A percentile compares a stretch with the other conserved stretches of the same genome.
phyloP scores from a whole-genome alignment of 306 rosid genomes.

The Casuarina cunninghamiana region DNA sequence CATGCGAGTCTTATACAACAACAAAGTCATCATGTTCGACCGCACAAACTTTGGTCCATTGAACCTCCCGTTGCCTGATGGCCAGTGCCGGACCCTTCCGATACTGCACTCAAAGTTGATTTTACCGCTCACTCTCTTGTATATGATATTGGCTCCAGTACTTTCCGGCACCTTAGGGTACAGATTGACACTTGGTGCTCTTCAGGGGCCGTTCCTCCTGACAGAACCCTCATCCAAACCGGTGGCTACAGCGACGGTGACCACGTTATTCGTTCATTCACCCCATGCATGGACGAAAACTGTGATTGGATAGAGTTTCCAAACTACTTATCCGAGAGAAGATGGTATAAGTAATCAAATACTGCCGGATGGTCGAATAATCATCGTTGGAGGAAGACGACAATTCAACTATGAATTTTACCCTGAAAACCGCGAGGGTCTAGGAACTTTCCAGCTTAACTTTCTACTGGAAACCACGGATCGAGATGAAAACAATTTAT shows the following conservation, averaged over 20 bases:
- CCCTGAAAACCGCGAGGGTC: constrained; percentile 27
- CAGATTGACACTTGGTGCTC: constrained; percentile 25
- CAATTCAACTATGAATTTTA: constrained; percentile 75
- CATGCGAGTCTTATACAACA: constrained; percentile 67
- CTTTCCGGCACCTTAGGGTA: too few relatives aligned
- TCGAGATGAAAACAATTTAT: constrained; percentile 57
- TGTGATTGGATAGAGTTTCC: constrained; percentile 81
- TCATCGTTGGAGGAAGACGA: constrained; percentile 70
- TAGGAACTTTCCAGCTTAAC: constrained; percentile 9
- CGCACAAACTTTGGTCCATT: constrained; percentile 76
- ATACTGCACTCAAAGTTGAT: constrained; percentile 41
- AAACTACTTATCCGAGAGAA: constrained; percentile 39
- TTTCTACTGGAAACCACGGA: constrained; percentile 61
- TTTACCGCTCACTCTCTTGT: constrained; percentile 83
- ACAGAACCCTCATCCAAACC: constrained; percentile 72
- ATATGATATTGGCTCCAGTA: constrained; percentile 32
- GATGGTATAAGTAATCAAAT: constrained; percentile 79
- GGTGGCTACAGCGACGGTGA: constrained; percentile 82
- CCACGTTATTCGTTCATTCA: constrained; percentile 51
- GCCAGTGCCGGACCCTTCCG: constrained; percentile 38
- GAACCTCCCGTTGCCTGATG: constrained; percentile 48
- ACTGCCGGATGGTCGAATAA: constrained; percentile 63
- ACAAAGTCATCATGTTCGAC: constrained; percentile 66
- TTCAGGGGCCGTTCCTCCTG: constrained; percentile 62
- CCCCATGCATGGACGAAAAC: constrained; percentile 46